phyloP scores from a whole-genome alignment of 78 protist genomes.

The Isochrysis galbana region DNA sequence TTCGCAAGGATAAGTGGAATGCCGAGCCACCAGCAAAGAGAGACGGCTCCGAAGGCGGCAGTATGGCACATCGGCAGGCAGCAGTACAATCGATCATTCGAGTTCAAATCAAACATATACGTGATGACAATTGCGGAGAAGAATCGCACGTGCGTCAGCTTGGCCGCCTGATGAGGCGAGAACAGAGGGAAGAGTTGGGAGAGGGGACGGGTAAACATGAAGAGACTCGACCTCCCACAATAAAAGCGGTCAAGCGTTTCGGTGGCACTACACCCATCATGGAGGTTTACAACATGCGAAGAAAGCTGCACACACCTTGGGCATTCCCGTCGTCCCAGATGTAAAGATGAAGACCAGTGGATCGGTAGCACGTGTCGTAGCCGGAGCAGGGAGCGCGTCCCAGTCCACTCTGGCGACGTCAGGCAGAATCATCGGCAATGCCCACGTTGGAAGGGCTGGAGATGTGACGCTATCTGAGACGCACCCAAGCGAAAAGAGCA shows the following conservation, averaged over 20 bases:
- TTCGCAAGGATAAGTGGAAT: neutral
- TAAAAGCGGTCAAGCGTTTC: neutral
- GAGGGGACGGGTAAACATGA: neutral
- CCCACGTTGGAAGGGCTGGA: neutral
- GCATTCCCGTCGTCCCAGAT: slow-evolving; percentile 70
- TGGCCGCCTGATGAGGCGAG: too few relatives aligned
- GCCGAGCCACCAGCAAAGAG: neutral
- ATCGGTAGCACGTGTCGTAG: neutral
- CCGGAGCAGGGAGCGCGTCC: neutral
- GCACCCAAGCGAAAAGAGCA: too few relatives aligned
- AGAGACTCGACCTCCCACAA: neutral
- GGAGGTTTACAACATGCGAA: too few relatives aligned
- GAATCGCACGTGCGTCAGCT: slow-evolving; percentile 43
- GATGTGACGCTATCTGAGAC: too few relatives aligned
- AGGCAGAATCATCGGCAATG: neutral
- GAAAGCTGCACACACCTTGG: slow-evolving; percentile 59
- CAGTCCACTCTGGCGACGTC: neutral
- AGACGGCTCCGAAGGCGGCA: neutral
- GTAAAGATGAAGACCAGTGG: slow-evolving; percentile 45
- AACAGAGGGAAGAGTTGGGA: neutral
- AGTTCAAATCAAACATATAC: neutral
- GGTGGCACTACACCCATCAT: neutral
- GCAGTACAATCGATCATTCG: slow-evolving; percentile 25
- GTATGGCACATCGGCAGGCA: slow-evolving; percentile 56
- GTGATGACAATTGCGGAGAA: neutral